Percentiles rank a stretch among this genome's conserved stretches.
phyloP scores from a whole-genome alignment of 176 grass and related monocot genomes.

The Avena insularis region DNA sequence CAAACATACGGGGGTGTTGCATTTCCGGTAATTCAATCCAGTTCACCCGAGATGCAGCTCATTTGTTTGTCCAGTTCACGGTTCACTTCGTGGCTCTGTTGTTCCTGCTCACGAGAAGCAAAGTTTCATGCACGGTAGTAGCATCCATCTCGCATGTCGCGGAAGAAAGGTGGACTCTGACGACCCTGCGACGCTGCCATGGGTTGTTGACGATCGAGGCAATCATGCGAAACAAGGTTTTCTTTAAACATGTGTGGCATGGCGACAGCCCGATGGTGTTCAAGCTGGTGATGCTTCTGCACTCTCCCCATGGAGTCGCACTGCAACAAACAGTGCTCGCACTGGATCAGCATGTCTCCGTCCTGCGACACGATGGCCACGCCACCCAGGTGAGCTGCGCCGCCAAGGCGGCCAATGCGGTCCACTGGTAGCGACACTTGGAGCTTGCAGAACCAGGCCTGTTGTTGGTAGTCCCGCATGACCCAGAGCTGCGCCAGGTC shows the following conservation, averaged over 20 bases:
- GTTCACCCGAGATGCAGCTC: too few relatives aligned
- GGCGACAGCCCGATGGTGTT: background rate
- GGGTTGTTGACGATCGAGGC: background rate
- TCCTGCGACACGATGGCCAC: background rate
- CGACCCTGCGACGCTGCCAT: background rate
- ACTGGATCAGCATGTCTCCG: background rate
- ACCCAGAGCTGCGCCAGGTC: slow-evolving; percentile 5
- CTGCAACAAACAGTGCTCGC: background rate
- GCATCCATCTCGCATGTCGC: background rate
- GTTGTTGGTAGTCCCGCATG: background rate
- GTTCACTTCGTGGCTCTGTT: too few relatives aligned
- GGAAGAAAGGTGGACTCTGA: slow-evolving; percentile 1
- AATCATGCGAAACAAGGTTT: background rate
- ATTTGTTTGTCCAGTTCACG: too few relatives aligned
- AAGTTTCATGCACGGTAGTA: background rate
- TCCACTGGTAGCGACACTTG: background rate
- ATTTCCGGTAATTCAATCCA: too few relatives aligned
- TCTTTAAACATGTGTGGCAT: background rate
- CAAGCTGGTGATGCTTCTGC: slow-evolving; percentile 2
- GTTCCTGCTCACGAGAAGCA: background rate
- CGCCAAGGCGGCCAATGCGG: background rate
- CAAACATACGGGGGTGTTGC: too few relatives aligned
- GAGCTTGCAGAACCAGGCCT: slow-evolving; percentile 9
- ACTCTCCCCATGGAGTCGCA: slow-evolving; percentile 6
- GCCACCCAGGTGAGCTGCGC: background rate